A percentile compares a stretch with the other conserved stretches of the same genome.
Conservation (phyloP, 2,329 filamentous ascomycete genomes). For the Alternaria tenuissima region DNA sequence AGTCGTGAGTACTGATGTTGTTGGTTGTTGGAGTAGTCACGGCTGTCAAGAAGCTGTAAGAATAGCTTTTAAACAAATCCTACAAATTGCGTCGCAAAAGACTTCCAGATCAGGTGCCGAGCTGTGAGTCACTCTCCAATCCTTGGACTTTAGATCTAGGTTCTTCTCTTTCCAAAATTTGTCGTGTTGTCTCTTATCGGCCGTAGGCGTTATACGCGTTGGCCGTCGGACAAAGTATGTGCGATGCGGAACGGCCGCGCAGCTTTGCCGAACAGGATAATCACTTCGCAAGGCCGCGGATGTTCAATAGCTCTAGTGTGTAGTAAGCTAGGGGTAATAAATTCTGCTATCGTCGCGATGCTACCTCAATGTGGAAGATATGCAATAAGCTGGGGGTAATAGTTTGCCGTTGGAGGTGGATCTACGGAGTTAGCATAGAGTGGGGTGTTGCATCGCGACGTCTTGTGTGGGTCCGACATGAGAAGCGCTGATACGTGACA, state of each 20-base stretch:
- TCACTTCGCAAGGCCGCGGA: slow-evolving; percentile 14
- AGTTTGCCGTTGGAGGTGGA: slow-evolving; percentile 2
- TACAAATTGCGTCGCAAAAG: not conserved
- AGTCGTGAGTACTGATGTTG: not conserved
- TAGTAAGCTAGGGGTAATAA: slow-evolving; percentile 18
- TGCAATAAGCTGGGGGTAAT: slow-evolving; percentile 22
- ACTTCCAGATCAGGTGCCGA: not conserved
- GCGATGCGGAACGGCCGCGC: slow-evolving; percentile 16
- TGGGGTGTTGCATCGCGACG: not conserved
- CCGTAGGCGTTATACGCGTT: not conserved
- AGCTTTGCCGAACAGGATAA: not conserved
- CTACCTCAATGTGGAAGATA: not conserved
- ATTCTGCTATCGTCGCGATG: not conserved
- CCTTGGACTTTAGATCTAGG: not conserved
- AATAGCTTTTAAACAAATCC: not conserved
- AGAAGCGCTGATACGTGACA: not conserved
- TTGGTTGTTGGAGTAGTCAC: not conserved
- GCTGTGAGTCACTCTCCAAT: not conserved
- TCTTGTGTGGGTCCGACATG: not conserved
- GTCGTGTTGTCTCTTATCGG: not conserved
- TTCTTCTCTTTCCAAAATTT: slow-evolving; percentile 7
- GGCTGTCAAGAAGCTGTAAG: not conserved
- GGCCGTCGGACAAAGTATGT: slow-evolving; percentile 13
- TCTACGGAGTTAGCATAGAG: slow-evolving; percentile 4
- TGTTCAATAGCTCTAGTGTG: not conserved